Evolutionary conservation across 139 green algal genomes (phyloP), one percentile per base, ranked within the genome.

Genomic region (Micractinium sp.): DNA sequence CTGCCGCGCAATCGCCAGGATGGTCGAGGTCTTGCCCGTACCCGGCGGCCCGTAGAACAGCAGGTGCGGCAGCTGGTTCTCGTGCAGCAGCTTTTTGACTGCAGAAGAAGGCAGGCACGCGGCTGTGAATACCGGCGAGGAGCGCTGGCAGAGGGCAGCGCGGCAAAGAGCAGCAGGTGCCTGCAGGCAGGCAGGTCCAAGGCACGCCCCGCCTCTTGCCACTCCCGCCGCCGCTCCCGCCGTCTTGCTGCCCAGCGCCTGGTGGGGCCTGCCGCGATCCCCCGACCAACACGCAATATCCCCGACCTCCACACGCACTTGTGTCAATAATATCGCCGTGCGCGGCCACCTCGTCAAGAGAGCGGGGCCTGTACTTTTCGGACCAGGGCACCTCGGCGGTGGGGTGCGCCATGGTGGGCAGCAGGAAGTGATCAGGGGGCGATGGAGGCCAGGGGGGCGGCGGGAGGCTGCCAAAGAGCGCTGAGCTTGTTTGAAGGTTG

Each of bases 311-410:
- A 15, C 27, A 89, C 95, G 88, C 87, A 99, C 95, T 99, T 31
- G 98, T 99, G 78, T 99, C 96, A 25, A 99, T 96, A 91, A 99
- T 99, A 69, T 99, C 96, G 35, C 96, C 98, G 90, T 99, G 98
- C 18, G 97, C 96, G 29, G 97, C 95, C 33, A 99, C 97, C 85
- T 99, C 97, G 56, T 98, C 95, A 25, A 99, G 93, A 31, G 91
- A 95, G 81, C 96, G 94, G 0, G 98, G 98, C 5, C 98, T 90
- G 93, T 99, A 99, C 91, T 99, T 99, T 91, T 99, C 98, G 0
- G 99, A 93, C 98, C 97, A 99, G 0, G 95, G 95, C 38, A 67
- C 36, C 47, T 88, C 85, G 12, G 18, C 85, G 4, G 0, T 60
- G 23, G 66, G 83, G 14, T 1, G 15, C 39, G 66, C 83, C 83